A percentile compares a stretch with the other conserved stretches of the same genome.
Conservation (phyloP, 2,329 filamentous ascomycete species). For the Fusarium hostae region DNA sequence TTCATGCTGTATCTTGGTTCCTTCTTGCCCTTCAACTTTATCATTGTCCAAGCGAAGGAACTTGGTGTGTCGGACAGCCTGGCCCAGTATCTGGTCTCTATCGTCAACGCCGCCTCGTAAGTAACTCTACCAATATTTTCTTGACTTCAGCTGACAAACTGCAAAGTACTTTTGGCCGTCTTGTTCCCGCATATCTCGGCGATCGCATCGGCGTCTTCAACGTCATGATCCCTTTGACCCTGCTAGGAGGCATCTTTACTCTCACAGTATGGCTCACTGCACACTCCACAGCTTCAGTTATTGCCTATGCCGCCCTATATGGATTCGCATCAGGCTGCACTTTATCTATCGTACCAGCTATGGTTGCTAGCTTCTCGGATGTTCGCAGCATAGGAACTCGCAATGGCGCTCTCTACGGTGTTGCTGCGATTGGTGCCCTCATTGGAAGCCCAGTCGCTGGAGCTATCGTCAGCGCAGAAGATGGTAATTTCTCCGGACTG, state of each 20-base stretch:
- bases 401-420: conserved; percentile 52
- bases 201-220: conserved; percentile 55
- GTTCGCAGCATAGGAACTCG: conserved; percentile 65
- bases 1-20: conserved; percentile 49
- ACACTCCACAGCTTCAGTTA: conserved; percentile 35
- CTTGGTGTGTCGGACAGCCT: conserved; percentile 45
- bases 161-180: conserved; percentile 49
- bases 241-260: conserved; percentile 40
- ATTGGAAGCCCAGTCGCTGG: conserved; percentile 40
- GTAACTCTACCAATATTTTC: accelerated
- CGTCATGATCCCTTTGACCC: conserved; percentile 58
- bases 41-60: conserved; percentile 48
- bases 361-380: conserved; percentile 62
- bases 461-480: conserved; percentile 14
- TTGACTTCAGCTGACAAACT: background rate
- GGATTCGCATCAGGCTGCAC: conserved; percentile 52
- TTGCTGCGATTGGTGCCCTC: conserved; percentile 27
- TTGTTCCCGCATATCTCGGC: conserved; percentile 48
- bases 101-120: conserved; percentile 50
- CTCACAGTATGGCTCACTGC: conserved; percentile 53
- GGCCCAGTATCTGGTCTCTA: conserved; percentile 51
- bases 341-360: conserved; percentile 47
- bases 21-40: conserved; percentile 53
- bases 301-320: conserved; percentile 49
- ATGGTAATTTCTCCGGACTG: background rate